Evolutionary conservation across 2,329 filamentous ascomycete genomes (phyloP).

Genomic region (Aspergillus arachidicola): DNA sequence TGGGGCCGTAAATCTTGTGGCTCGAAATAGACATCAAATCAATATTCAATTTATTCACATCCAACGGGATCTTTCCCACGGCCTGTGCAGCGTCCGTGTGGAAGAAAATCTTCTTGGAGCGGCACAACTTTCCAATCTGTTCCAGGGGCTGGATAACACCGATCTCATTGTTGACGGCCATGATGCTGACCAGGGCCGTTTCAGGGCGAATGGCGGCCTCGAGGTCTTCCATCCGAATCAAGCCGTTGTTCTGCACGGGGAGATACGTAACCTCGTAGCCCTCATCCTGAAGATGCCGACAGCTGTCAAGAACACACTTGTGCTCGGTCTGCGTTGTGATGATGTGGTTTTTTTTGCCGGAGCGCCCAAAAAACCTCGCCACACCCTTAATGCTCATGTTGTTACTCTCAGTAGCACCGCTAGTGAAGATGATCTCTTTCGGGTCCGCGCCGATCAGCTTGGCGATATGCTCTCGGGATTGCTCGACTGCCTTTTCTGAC

Average conservation of each 20-base stretch:
- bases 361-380: constrained; percentile 88
- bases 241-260: constrained; percentile 82
- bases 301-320: constrained; percentile 98
- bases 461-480: constrained; percentile 81
- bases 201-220: constrained; percentile 89
- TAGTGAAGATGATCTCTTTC: constrained; percentile 99
- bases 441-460: constrained; percentile 87
- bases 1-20: constrained; percentile 98
- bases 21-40: constrained; percentile 98
- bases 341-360: constrained; percentile 97
- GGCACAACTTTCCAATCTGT: constrained; percentile 89
- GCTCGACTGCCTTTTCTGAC: constrained; percentile 89
- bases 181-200: constrained; percentile 90
- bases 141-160: constrained; percentile 97
- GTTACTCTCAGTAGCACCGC: constrained; percentile 96
- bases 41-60: constrained; percentile 97
- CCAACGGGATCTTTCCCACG: constrained; percentile 95
- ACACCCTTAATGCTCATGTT: constrained; percentile 99
- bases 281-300: constrained; percentile 93
- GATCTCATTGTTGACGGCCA: constrained; percentile 99
- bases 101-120: constrained; percentile 93
- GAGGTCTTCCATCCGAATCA: constrained; percentile 80
- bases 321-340: constrained; percentile 98
- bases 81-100: constrained; percentile 96
- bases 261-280: constrained; percentile 97